Conservation (phyloP, 2,329 filamentous ascomycete species). For the Aspergillus udagawae region DNA sequence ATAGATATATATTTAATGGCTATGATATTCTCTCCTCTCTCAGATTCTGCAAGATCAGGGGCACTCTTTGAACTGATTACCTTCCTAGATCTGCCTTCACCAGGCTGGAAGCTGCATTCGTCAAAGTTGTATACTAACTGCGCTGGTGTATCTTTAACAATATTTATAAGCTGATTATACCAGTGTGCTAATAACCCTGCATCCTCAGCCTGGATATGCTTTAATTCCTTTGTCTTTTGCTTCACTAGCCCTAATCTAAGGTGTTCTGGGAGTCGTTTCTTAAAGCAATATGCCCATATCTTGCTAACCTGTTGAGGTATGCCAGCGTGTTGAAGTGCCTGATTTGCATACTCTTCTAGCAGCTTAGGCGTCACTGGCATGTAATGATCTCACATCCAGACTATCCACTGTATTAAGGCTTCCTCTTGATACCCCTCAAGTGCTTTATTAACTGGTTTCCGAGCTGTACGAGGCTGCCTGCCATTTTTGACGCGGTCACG, state of each 20-base stretch:
- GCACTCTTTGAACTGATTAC: not conserved
- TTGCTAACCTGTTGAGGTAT: no score
- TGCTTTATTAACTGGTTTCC: no score
- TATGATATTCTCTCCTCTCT: not conserved
- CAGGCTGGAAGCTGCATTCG: not conserved
- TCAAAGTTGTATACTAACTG: not conserved
- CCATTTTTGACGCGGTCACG: fast-evolving
- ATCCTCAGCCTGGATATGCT: not conserved
- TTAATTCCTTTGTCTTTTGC: not conserved
- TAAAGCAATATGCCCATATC: not conserved
- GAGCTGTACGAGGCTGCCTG: no score
- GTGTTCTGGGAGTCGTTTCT: not conserved
- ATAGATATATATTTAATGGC: not conserved
- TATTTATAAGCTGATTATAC: not conserved
- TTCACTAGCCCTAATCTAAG: not conserved
- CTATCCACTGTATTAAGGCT: no score
- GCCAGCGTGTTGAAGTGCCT: no score
- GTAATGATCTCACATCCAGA: no score
- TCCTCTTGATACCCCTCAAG: no score
- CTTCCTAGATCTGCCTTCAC: not conserved
- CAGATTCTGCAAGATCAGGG: not conserved
- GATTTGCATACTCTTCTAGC: not conserved
- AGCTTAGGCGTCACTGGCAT: no score
- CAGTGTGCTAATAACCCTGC: not conserved
- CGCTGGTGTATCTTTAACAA: not conserved